These are phyloP conservation scores for Nidula niveotomentosa DNA, from an alignment of 1,284 basidiomycete genomes.

Conservation along the genomic window DNA sequence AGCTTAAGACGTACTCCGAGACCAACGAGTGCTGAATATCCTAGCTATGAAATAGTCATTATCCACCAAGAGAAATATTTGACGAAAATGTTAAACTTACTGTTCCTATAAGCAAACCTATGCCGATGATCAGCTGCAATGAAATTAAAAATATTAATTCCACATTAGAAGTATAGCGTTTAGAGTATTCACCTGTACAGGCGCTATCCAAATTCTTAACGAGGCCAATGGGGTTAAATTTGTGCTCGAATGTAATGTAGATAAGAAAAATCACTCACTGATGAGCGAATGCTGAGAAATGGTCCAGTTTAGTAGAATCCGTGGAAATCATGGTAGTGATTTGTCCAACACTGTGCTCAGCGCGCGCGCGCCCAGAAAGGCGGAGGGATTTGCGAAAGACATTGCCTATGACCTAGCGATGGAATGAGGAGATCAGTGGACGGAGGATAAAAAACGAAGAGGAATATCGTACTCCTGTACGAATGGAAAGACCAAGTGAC, in stretches of 20 bases:
- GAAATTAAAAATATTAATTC: neutral
- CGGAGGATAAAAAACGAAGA: neutral
- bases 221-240: neutral
- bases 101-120: conserved; percentile 64
- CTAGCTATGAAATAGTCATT: conserved; percentile 40
- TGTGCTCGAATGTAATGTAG: neutral
- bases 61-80: neutral
- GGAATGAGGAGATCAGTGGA: too few species aligned
- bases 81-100: conserved; percentile 25
- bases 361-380: conserved; percentile 63
- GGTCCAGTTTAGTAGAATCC: conserved; percentile 55
- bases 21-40: conserved; percentile 71
- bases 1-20: conserved; percentile 48
- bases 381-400: conserved; percentile 75
- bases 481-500: conserved; percentile 48
- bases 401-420: conserved; percentile 53
- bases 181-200: conserved; percentile 35
- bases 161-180: neutral
- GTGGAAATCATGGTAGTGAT: conserved; percentile 74
- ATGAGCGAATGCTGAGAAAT: conserved; percentile 45
- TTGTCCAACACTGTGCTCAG: conserved; percentile 61
- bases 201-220: conserved; percentile 52
- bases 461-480: conserved; percentile 42
- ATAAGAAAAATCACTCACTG: conserved; percentile 33
- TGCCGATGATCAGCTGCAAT: conserved; percentile 49